phyloP scores from a whole-genome alignment of 129 eudicot species.

The Arctium lappa region DNA sequence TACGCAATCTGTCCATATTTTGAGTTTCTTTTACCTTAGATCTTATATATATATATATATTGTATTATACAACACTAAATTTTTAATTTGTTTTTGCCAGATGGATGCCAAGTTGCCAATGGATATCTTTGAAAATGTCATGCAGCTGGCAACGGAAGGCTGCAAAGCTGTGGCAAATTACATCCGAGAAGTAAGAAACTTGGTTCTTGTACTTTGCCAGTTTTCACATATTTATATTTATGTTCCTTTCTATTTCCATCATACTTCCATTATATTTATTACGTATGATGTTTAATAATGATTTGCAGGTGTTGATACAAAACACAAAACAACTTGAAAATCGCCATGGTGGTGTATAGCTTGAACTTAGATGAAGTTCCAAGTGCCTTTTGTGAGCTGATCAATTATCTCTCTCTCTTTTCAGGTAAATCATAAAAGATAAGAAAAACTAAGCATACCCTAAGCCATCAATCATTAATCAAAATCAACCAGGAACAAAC shows the following conservation, averaged over 20 bases:
- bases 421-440: background rate
- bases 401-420: background rate
- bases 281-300: constrained; percentile 5
- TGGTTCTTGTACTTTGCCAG: background rate
- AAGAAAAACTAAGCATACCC: too few species aligned
- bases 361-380: background rate
- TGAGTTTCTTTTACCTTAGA: background rate
- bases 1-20: background rate
- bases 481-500: background rate
- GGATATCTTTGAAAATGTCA: constrained; percentile 77
- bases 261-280: background rate
- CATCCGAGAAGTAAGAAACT: constrained; percentile 71
- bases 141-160: constrained; percentile 92
- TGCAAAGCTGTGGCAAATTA: constrained; percentile 93
- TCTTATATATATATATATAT: background rate
- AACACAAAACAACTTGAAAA: constrained; percentile 80
- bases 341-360: constrained; percentile 69
- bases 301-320: constrained; percentile 66
- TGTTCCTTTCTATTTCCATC: background rate
- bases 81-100: constrained; percentile 28
- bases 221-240: background rate
- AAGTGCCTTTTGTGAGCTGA: background rate
- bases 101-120: constrained; percentile 90
- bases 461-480: background rate
- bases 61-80: background rate